A percentile compares a stretch with the other conserved stretches of the same genome.
phyloP scores from a whole-genome alignment of 2,329 filamentous ascomycete genomes.

The Diaporthe sp. region DNA sequence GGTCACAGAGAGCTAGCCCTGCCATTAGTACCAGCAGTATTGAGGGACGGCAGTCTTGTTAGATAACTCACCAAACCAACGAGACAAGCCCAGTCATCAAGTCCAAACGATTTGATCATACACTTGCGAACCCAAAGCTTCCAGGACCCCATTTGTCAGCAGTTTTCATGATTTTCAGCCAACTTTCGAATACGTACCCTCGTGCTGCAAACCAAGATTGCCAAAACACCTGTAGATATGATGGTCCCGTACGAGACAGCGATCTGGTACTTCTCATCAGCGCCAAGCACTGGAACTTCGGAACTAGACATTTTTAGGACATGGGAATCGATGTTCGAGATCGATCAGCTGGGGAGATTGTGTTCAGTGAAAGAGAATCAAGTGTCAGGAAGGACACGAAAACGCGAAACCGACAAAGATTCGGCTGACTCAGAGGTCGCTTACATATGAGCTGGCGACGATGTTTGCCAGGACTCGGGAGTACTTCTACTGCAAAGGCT shows the following conservation, averaged over 20 bases:
- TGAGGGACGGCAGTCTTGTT: not conserved
- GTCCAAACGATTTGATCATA: not conserved
- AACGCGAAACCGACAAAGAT: not conserved
- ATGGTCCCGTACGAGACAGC: constrained; percentile 32
- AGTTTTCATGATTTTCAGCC: not conserved
- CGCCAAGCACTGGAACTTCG: not conserved
- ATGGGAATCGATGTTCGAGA: not conserved
- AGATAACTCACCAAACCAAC: constrained; percentile 1
- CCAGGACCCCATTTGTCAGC: not conserved
- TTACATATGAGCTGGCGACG: not conserved
- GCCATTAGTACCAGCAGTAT: not conserved
- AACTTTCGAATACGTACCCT: not conserved
- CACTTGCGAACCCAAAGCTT: constrained; percentile 1
- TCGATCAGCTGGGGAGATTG: not conserved
- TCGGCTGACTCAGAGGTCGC: not conserved
- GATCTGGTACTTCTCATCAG: constrained; percentile 29
- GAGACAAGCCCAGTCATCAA: constrained; percentile 18
- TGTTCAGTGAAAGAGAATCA: not conserved
- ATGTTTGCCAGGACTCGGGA: not conserved
- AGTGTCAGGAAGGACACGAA: not conserved
- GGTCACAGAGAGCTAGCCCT: constrained; percentile 8
- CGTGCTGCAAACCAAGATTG: constrained; percentile 29
- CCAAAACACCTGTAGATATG: constrained; percentile 26
- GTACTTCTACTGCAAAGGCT: not conserved
- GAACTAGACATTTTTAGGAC: not conserved